Base-by-base conservation (phyloP, 2,329 filamentous ascomycete genomes). In the Penicillium vulpinum region DNA sequence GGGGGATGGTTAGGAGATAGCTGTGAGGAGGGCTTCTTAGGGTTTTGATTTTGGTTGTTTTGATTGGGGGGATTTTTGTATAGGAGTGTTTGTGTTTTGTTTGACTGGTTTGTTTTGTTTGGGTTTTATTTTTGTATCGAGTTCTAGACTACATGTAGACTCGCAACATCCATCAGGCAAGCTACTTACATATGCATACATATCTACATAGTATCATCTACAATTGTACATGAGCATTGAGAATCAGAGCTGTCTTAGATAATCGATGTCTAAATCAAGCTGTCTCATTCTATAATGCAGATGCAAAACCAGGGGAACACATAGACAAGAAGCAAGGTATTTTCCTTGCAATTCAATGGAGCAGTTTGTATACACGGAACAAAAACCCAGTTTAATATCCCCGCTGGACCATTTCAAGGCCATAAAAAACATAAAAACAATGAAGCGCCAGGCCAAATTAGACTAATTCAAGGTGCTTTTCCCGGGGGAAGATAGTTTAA, bases 1-100 rank as follows among this genome's bases (percentile, higher is more conserved):
- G 91, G 70, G 85, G 79, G 5, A 85, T 94, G 74, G 85, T 92
- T n/a, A 62, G 63, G 45, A 53, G 65, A n/a, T 56, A 46, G 41
- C n/a, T n/a, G n/a, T n/a, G 41, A 9, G 13, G 31, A 54, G 31
- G 21, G 59, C 36, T 43, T 38, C 18, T n/a, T 21, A 15, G 46
- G 11, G 39, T 5, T 36, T 47, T 28, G n/a, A n/a, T n/a, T n/a
- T n/a, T n/a, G n/a, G n/a, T n/a, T n/a, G 39, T 5, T 36, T 47
- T 28, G 16, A 35, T 40, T 38, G 13, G n/a, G 11, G 26, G 22
- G 11, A n/a, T 11, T 38, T 38, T 38, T 31, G 16, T 43, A 15
- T 26, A 28, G 15, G 29, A 13, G 21, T 4, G 29, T 29, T 46
- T 16, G 7, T 35, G 22, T 28, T 44, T 26, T 36, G 28, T 51